phyloP scores from a whole-genome alignment of 257 asterid species.

The Rubia yunnanensis region DNA sequence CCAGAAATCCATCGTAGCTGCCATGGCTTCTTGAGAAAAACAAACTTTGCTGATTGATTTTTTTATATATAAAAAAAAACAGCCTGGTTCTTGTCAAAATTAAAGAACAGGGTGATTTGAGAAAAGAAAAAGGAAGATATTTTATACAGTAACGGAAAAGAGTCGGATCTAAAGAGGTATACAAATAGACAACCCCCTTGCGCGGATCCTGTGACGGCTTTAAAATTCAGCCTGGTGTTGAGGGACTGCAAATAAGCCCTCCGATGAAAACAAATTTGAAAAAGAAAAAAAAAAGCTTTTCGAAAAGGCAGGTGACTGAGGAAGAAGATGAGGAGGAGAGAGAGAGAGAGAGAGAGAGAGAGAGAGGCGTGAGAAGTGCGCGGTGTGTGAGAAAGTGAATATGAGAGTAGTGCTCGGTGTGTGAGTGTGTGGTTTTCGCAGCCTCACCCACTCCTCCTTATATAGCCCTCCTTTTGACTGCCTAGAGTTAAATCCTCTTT shows the following conservation, averaged over 20 bases:
- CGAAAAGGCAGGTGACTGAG: conserved; percentile 51
- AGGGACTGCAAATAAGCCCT: conserved; percentile 71
- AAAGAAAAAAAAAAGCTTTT: neutral
- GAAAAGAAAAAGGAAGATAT: neutral
- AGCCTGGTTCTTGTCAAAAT: conserved; percentile 62
- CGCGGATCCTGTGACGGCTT: conserved; percentile 19
- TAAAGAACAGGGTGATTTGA: conserved; percentile 38
- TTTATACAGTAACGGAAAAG: neutral
- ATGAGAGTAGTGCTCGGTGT: neutral
- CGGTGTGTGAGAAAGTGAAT: conserved; percentile 32
- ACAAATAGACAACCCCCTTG: conserved; percentile 57
- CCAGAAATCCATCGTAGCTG: conserved; percentile 76
- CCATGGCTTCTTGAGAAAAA: conserved; percentile 26
- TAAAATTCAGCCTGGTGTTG: conserved; percentile 12
- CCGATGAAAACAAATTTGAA: conserved; percentile 1
- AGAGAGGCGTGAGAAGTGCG: conserved; percentile 1
- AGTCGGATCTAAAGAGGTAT: conserved; percentile 34
- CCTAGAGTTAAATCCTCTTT: conserved; percentile 16
- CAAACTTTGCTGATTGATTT: no score
- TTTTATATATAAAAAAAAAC: neutral
- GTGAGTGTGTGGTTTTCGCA: conserved; percentile 17
- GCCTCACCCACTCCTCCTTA: conserved; percentile 9
- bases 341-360: conserved; percentile 26
- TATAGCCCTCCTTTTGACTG: conserved; percentile 24
- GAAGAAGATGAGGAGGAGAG: conserved; percentile 63